Evolutionary conservation across 1,284 basidiomycete genomes (phyloP).

Genomic region (Mycena citricolor): DNA sequence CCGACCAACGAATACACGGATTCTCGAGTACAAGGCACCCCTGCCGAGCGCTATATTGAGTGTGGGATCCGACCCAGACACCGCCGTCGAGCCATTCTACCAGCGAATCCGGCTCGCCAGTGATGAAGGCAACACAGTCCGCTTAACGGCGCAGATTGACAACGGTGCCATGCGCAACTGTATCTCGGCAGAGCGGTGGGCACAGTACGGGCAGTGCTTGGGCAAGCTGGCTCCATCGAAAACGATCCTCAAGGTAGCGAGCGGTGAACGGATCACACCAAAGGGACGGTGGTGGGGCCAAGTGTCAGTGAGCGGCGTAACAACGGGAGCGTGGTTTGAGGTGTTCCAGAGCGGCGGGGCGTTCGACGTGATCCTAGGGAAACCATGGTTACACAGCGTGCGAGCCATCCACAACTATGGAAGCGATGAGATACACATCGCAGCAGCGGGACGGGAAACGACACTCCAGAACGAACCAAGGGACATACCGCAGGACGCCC

Average conservation of each 20-base stretch:
- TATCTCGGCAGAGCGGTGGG: constrained; percentile 8
- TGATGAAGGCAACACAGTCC: constrained; percentile 1
- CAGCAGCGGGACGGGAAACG: neutral
- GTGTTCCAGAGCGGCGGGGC: constrained; percentile 11
- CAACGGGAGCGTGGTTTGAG: constrained; percentile 7
- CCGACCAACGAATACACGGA: constrained; percentile 10
- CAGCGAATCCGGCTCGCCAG: constrained; percentile 9
- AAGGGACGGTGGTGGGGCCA: constrained; percentile 12
- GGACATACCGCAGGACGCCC: too few species aligned
- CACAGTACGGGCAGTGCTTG: constrained; percentile 8
- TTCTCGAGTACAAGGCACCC: constrained; percentile 8
- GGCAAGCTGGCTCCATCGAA: constrained; percentile 4
- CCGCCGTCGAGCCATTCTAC: constrained; percentile 8
- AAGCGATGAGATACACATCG: constrained; percentile 9
- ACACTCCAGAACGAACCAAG: constrained; percentile 10
- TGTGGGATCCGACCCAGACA: neutral
- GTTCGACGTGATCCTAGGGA: constrained; percentile 15
- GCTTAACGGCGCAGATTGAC: constrained; percentile 9
- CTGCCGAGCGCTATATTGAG: constrained; percentile 7
- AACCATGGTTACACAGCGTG: constrained; percentile 15
- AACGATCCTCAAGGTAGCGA: constrained; percentile 7
- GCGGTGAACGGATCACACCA: constrained; percentile 1
- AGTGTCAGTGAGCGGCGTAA: constrained; percentile 2
- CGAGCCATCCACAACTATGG: constrained; percentile 14
- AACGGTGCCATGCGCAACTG: constrained; percentile 3